Evolutionary conservation across 2,329 filamentous ascomycete species (phyloP).

Genomic region (Blastomyces gilchristii): DNA sequence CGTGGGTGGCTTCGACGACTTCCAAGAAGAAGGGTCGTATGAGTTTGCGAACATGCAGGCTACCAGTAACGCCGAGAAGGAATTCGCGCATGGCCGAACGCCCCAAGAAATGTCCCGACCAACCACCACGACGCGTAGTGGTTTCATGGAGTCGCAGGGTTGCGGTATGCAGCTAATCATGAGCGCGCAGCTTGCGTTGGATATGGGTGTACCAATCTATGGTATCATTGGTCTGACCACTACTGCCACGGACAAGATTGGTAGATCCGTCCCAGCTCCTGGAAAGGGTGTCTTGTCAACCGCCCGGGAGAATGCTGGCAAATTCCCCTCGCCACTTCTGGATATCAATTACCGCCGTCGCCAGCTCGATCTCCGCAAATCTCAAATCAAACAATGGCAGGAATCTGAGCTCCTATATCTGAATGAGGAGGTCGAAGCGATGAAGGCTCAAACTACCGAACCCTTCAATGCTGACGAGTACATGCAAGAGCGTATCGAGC

Average conservation of each 20-base stretch:
- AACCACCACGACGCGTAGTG: slow-evolving; percentile 89
- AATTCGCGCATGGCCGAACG: slow-evolving; percentile 89
- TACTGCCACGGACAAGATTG: slow-evolving; percentile 98
- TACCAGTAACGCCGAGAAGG: slow-evolving; percentile 94
- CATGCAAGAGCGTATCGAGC: slow-evolving; percentile 67
- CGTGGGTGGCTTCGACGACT: slow-evolving; percentile 97
- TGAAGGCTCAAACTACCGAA: slow-evolving; percentile 64
- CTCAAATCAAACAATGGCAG: slow-evolving; percentile 92
- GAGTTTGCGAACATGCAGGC: slow-evolving; percentile 99
- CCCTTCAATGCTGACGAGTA: slow-evolving; percentile 76
- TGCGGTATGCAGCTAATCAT: slow-evolving; percentile 98
- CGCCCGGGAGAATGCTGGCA: slow-evolving; percentile 79
- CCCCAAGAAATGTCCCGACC: slow-evolving; percentile 96
- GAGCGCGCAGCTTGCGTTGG: slow-evolving; percentile 87
- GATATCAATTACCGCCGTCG: slow-evolving; percentile 96
- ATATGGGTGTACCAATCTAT: slow-evolving; percentile 98
- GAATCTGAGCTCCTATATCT: slow-evolving; percentile 89
- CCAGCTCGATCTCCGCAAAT: slow-evolving; percentile 87
- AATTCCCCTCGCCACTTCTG: slow-evolving; percentile 87
- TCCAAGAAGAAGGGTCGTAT: slow-evolving; percentile 97
- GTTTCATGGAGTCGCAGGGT: slow-evolving; percentile 99
- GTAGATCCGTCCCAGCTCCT: slow-evolving; percentile 89
- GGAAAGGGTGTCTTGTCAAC: slow-evolving; percentile 95
- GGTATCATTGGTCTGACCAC: slow-evolving; percentile 87
- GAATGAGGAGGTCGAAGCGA: slow-evolving; percentile 81